Percentiles rank a stretch among this genome's conserved stretches.
These are phyloP conservation scores for Chaetomiaceae sp. DNA, from an alignment of 2,329 filamentous ascomycete species.

Conservation along the genomic window DNA sequence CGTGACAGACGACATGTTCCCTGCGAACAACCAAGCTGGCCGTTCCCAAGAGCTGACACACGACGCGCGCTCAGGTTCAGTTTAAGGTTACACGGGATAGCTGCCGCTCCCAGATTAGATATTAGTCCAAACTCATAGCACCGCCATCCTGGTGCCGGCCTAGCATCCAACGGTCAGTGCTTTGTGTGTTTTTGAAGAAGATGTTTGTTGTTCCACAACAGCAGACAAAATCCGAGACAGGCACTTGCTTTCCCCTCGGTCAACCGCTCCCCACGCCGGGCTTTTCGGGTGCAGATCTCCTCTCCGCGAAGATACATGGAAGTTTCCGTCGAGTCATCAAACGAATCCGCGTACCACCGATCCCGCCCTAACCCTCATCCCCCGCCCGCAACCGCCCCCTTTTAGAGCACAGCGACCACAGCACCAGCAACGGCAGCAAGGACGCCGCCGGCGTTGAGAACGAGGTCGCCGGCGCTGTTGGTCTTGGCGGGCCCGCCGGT, in stretches of 20 bases:
- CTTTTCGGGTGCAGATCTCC: no score
- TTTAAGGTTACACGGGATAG: not conserved
- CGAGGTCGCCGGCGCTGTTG: constrained; percentile 25
- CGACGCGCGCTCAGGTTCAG: not conserved
- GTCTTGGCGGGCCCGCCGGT: constrained; percentile 11
- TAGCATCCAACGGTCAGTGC: not conserved
- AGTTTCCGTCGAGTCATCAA: no score
- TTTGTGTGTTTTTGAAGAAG: no score
- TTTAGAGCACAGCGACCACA: constrained; percentile 28
- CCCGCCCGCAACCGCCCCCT: not conserved
- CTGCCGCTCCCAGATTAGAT: constrained; percentile 4
- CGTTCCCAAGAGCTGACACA: no score
- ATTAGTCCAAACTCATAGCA: constrained; percentile 3
- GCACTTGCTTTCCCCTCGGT: no score
- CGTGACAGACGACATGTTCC: no score
- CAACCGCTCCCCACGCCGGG: no score
- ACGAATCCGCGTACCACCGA: no score
- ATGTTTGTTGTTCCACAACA: not conserved
- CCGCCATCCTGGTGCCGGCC: not conserved
- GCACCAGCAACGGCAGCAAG: constrained; percentile 29
- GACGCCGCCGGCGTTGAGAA: constrained; percentile 27
- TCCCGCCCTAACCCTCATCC: not conserved
- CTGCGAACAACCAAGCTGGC: no score
- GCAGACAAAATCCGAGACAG: not conserved
- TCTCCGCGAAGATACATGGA: no score